Evolutionary conservation across 495 filamentous ascomycete species (phyloP), one percentile per base, ranked within the genome.

Genomic region (Polyplosphaeria fusca): DNA sequence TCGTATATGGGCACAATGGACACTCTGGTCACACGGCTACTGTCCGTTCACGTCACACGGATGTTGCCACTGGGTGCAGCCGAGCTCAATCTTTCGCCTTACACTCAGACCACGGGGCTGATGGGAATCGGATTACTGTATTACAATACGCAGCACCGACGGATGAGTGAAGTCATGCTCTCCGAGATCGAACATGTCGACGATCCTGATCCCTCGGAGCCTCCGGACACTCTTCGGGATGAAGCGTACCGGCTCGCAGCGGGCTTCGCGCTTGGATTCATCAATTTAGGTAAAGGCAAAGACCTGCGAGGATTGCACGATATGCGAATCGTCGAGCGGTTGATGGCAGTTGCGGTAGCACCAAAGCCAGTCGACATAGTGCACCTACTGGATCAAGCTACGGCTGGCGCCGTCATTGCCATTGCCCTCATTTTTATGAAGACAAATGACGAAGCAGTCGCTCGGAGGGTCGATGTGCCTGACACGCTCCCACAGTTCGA

Each of bases 141-240:
- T 67, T 95, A 87, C 73, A 86, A 89, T 68, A 95, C 91, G 20
- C 93, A 97, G 61, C 93, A 99, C 73, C 87, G 93, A 5, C 83
- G 93, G 45, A 99, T 99, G 93, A 96, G 89, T 66, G 93, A 99
- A 69, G 87, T 97, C 28, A 95, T 97, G 89, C 80, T 97, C 35
- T 96, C 91, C 0, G 93, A 99, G 69, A 93, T 99, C 43, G 91
- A 96, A 61, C 86, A 88, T 46, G 76, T 87, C 35, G 88, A 89
- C 32, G 70, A 80, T 13, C 88, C 88, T 42, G 91, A 96, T 55
- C 75, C 75, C 18, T 76, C 77, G 14, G 74, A 78, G 38, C 75
- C 79, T 16, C 74, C 77, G 16, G 84, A 86, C 61, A 83, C 81
- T n/a, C 70, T 96, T 14, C 85, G 94, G 22, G 90, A 94, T 63